Conservation (phyloP, 2,329 filamentous ascomycete genomes). For the Xylaria sp. region DNA sequence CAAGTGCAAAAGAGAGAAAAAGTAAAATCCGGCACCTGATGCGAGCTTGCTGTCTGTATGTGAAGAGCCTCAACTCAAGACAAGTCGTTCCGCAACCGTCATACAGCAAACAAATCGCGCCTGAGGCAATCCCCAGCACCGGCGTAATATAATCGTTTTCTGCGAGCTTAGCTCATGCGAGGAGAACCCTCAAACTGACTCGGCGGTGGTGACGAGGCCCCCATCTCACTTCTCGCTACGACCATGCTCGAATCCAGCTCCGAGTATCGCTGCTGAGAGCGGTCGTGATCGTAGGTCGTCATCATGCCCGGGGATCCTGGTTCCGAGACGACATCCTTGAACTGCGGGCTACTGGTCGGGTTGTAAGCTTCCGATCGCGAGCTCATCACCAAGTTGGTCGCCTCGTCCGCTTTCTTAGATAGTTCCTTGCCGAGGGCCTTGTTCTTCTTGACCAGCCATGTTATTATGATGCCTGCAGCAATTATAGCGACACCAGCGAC, state of each 20-base stretch:
- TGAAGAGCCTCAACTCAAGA: too few relatives aligned
- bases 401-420: slow-evolving; percentile 8
- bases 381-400: background rate
- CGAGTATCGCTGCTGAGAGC: slow-evolving; percentile 18
- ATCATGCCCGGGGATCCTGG: slow-evolving; percentile 5
- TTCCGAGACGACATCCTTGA: slow-evolving; percentile 6
- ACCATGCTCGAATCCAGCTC: slow-evolving; percentile 22
- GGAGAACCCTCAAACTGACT: background rate
- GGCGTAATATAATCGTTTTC: background rate
- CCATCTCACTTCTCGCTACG: slow-evolving; percentile 17
- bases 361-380: slow-evolving; percentile 12
- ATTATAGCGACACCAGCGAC: slow-evolving; percentile 22
- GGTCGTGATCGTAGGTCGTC: background rate
- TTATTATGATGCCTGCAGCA: slow-evolving; percentile 10
- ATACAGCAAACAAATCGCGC: too few relatives aligned
- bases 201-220: slow-evolving; percentile 9
- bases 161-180: background rate
- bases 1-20: too few relatives aligned
- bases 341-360: slow-evolving; percentile 2
- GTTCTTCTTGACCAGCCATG: slow-evolving; percentile 24
- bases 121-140: background rate
- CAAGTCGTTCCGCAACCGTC: too few relatives aligned
- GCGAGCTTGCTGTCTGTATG: too few relatives aligned
- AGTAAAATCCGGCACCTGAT: too few relatives aligned
- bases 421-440: slow-evolving; percentile 18